A percentile compares a stretch with the other conserved stretches of the same genome.
These are phyloP conservation scores for Tolypocladium ovalisporum DNA, from an alignment of 2,329 filamentous ascomycete species.

Conservation along the genomic window DNA sequence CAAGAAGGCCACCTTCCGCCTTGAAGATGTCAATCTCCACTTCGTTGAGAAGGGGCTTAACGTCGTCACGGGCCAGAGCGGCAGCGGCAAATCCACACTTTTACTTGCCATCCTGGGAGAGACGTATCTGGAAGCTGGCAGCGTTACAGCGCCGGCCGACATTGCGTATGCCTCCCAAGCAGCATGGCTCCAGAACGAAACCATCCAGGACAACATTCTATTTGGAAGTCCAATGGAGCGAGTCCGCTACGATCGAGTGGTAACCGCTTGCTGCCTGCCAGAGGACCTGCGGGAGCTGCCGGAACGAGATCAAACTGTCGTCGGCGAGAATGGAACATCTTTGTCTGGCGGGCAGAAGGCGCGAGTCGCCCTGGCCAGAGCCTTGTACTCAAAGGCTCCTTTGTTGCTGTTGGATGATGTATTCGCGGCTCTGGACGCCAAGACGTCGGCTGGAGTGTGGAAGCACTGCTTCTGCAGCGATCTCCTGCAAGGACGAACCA, in stretches of 20 bases:
- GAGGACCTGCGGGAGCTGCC: conserved; percentile 40
- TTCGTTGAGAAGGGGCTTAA: conserved; percentile 45
- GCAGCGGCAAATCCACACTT: conserved; percentile 46
- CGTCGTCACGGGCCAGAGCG: conserved; percentile 41
- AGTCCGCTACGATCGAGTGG: conserved; percentile 40
- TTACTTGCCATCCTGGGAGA: conserved; percentile 44
- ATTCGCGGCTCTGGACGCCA: conserved; percentile 48
- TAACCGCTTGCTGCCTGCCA: conserved; percentile 43
- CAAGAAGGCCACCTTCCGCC: conserved; percentile 36
- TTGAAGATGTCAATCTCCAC: conserved; percentile 36
- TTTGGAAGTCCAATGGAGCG: conserved; percentile 41
- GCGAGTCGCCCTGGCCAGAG: conserved; percentile 43
- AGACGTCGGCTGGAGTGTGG: conserved; percentile 45
- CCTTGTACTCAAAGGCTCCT: conserved; percentile 44
- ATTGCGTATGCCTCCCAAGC: conserved; percentile 47
- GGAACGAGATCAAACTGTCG: conserved; percentile 37
- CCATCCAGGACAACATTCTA: conserved; percentile 42
- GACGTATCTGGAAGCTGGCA: conserved; percentile 36
- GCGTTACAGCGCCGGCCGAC: conserved; percentile 36
- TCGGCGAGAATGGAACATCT: conserved; percentile 44
- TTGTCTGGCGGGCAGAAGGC: conserved; percentile 47
- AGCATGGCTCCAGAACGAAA: conserved; percentile 47
- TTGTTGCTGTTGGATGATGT: conserved; percentile 48
- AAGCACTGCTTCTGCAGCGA: conserved; percentile 46
- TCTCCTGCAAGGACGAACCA: conserved; percentile 40